phyloP scores from a whole-genome alignment of 371 early-diverging fungal species.

The Mucor saturninus region DNA sequence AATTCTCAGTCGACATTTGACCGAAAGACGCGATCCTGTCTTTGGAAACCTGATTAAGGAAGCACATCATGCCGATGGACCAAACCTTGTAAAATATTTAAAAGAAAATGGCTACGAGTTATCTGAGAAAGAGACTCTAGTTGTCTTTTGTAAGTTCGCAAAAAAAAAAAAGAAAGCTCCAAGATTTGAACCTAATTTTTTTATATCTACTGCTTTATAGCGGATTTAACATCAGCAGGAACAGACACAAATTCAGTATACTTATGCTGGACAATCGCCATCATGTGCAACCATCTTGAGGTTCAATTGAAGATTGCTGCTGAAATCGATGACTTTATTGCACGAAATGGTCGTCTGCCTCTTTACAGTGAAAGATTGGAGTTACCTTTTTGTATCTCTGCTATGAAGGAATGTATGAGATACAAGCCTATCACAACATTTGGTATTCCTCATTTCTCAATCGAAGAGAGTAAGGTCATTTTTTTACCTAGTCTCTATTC shows the following conservation, averaged over 20 bases:
- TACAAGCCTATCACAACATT: constrained; percentile 8
- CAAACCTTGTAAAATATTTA: constrained; percentile 7
- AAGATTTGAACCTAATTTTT: neutral
- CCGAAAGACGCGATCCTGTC: constrained; percentile 5
- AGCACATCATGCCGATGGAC: neutral
- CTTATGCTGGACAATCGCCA: constrained; percentile 8
- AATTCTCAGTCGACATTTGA: neutral
- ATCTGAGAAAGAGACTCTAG: neutral
- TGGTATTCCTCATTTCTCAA: constrained; percentile 14
- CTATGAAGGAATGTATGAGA: constrained; percentile 20
- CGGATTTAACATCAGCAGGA: constrained; percentile 19
- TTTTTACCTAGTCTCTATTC: neutral
- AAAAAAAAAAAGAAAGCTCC: too few relatives aligned
- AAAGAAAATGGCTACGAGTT: neutral
- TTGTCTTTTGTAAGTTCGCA: constrained; percentile 10
- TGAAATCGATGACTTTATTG: constrained; percentile 24
- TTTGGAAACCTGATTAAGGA: neutral
- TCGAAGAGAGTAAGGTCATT: constrained; percentile 15
- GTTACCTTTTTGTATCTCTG: constrained; percentile 14
- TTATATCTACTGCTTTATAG: neutral
- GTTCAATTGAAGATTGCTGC: constrained; percentile 3
- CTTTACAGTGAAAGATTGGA: constrained; percentile 5
- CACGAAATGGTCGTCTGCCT: constrained; percentile 6
- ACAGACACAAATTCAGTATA: constrained; percentile 15
- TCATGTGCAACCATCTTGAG: constrained; percentile 12